Evolutionary conservation across 148 eudicot genomes (phyloP).

Genomic region (Rhododendron vialii): DNA sequence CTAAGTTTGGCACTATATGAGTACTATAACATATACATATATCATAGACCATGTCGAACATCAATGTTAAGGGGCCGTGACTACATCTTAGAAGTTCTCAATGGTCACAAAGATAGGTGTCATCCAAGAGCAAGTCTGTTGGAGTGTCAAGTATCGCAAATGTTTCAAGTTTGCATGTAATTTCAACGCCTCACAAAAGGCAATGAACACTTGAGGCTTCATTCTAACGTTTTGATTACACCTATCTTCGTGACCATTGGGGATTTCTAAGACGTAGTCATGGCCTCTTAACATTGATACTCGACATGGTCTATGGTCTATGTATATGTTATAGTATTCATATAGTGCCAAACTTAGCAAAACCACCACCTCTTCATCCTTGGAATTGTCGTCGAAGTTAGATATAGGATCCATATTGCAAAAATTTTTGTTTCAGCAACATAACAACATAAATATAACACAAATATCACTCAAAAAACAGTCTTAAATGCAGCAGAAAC

Average conservation of each 20-base stretch:
- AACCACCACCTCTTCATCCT: no score
- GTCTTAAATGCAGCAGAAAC: no score
- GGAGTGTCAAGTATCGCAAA: neutral
- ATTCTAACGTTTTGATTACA: neutral
- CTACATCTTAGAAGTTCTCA: neutral
- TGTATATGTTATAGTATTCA: neutral
- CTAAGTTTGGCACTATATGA: neutral
- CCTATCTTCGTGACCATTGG: neutral
- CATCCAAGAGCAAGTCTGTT: no score
- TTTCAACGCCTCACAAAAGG: no score
- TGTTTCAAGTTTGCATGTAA: neutral
- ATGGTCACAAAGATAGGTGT: neutral
- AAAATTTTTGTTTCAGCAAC: no score
- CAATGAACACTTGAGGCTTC: neutral
- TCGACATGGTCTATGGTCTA: neutral
- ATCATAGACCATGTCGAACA: neutral
- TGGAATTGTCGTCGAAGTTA: no score
- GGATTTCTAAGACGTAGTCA: neutral
- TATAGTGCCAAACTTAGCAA: no score
- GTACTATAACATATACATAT: neutral
- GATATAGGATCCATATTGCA: no score
- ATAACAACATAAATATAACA: no score
- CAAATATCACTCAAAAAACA: no score
- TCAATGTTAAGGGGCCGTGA: neutral
- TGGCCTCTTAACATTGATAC: neutral